Percentiles rank a stretch among this genome's conserved stretches.
phyloP scores from a whole-genome alignment of 352 stramenopile genomes.

The Phytophthora pistaciae region DNA sequence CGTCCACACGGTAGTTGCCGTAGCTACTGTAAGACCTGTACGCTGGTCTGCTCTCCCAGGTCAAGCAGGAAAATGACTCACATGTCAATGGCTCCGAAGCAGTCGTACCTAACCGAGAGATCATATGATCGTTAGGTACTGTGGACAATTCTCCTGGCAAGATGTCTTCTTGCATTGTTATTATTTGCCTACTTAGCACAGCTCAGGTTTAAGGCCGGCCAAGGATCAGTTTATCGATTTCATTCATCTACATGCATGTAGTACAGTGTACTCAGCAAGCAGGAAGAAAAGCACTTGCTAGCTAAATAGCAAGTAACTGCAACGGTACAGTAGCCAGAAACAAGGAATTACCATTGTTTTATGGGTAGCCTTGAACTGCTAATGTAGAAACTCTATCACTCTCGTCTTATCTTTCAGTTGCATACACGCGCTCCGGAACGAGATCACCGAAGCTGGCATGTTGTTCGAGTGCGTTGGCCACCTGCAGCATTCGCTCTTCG shows the following conservation, averaged over 20 bases:
- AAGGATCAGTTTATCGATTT: too few species aligned
- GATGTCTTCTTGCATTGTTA: too few species aligned
- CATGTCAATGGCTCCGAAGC: conserved; percentile 23
- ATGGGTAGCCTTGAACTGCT: not conserved
- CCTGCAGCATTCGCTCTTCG: conserved; percentile 69
- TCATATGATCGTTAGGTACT: not conserved
- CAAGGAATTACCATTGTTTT: too few species aligned
- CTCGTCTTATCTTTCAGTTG: conserved; percentile 31
- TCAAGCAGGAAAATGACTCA: conserved; percentile 9
- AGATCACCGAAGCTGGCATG: conserved; percentile 53
- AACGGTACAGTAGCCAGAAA: too few species aligned
- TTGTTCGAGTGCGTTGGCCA: conserved; percentile 73
- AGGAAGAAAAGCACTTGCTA: too few species aligned
- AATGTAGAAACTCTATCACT: conserved; percentile 14
- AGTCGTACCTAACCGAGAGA: conserved; percentile 29
- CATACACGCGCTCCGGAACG: conserved; percentile 67
- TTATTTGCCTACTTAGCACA: too few species aligned
- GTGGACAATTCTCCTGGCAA: too few species aligned
- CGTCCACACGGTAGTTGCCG: not conserved
- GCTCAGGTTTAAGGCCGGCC: too few species aligned
- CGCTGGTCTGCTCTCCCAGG: not conserved
- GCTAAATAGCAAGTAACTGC: too few species aligned
- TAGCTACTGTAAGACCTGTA: too few species aligned
- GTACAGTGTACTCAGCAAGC: too few species aligned
- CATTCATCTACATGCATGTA: too few species aligned